A percentile compares a stretch with the other conserved stretches of the same genome.
phyloP scores from a whole-genome alignment of 257 asterid species.

The Lycium barbarum region DNA sequence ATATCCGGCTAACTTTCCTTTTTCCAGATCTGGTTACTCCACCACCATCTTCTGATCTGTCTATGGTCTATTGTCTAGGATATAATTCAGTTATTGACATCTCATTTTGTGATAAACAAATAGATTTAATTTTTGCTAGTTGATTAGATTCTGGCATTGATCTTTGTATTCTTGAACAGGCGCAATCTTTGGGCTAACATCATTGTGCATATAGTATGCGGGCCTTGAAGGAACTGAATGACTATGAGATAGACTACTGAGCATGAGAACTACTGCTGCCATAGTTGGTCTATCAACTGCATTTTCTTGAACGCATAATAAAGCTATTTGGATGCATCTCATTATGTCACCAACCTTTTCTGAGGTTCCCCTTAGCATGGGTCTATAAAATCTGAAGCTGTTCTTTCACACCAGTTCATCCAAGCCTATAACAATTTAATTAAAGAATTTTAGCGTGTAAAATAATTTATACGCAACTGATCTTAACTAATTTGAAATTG shows the following conservation, averaged over 20 bases:
- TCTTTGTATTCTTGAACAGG: background rate
- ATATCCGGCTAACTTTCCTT: no score
- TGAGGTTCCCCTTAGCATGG: background rate
- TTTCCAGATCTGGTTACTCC: no score
- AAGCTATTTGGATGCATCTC: slow-evolving; percentile 39
- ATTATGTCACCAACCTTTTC: slow-evolving; percentile 21
- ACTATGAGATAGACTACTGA: slow-evolving; percentile 26
- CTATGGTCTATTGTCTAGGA: slow-evolving; percentile 21
- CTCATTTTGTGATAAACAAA: slow-evolving; percentile 19
- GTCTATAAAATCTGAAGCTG: slow-evolving; percentile 31
- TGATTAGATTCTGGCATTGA: background rate
- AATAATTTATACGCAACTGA: background rate
- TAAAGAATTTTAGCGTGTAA: background rate
- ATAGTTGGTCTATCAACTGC: slow-evolving; percentile 40
- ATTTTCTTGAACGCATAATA: slow-evolving; percentile 41
- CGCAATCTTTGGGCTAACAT: no score
- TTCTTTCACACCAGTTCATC: slow-evolving; percentile 36
- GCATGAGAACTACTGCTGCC: slow-evolving; percentile 42
- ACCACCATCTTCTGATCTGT: no score
- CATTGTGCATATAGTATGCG: slow-evolving; percentile 27
- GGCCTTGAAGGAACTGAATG: slow-evolving; percentile 34
- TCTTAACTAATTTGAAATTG: background rate
- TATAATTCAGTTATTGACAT: slow-evolving; percentile 1
- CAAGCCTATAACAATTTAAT: slow-evolving; percentile 31
- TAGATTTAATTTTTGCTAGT: background rate